phyloP scores from a whole-genome alignment of 2,329 filamentous ascomycete species.

The Arthrocladium fulminans region DNA sequence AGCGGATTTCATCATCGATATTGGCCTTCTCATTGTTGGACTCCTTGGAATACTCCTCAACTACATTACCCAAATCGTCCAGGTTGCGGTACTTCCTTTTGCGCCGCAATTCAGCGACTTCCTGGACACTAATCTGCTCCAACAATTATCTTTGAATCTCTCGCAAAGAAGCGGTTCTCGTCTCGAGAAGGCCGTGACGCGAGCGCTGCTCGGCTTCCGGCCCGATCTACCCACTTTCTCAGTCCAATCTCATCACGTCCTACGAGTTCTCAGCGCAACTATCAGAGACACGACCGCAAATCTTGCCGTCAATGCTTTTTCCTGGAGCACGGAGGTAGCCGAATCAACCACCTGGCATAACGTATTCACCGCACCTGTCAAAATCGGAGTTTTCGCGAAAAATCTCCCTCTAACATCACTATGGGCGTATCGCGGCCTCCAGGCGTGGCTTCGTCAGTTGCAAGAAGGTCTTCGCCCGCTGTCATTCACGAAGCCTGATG shows the following conservation, averaged over 20 bases:
- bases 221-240: constrained; percentile 69
- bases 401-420: background rate
- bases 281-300: background rate
- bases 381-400: background rate
- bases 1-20: constrained; percentile 73
- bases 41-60: constrained; percentile 44
- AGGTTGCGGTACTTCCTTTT: constrained; percentile 20
- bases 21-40: constrained; percentile 19
- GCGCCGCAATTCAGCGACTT: constrained; percentile 12
- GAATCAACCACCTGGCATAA: background rate
- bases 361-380: background rate
- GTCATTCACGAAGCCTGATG: constrained; percentile 1
- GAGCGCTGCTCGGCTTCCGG: constrained; percentile 21
- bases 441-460: background rate
- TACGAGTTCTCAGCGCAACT: constrained; percentile 13
- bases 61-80: constrained; percentile 27
- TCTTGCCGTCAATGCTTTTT: background rate
- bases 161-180: constrained; percentile 19
- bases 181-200: constrained; percentile 18
- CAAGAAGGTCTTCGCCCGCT: constrained; percentile 2
- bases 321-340: background rate
- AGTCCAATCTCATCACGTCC: constrained; percentile 62
- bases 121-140: constrained; percentile 13
- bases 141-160: constrained; percentile 15
- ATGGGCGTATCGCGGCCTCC: background rate